phyloP scores from a whole-genome alignment of 2,329 filamentous ascomycete genomes.

The Scedosporium apiospermum region DNA sequence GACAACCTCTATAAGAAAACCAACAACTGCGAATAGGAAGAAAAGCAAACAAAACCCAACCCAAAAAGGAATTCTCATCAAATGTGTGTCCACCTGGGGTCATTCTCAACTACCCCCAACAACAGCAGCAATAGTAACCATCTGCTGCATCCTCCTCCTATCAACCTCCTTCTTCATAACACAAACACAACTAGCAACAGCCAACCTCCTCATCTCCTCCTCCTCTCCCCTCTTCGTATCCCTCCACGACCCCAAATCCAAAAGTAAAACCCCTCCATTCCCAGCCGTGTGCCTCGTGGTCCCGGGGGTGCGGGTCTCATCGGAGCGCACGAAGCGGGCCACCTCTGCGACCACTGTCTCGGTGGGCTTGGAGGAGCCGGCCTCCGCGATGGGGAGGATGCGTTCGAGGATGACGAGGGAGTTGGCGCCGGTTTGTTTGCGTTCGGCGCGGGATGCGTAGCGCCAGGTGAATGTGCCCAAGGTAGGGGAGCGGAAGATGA shows the following conservation, averaged over 20 bases:
- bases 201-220: conserved; percentile 24
- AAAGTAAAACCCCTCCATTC: conserved; percentile 38
- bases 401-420: conserved; percentile 42
- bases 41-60: not conserved
- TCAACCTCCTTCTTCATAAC: conserved; percentile 61
- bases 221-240: conserved; percentile 24
- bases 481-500: conserved; percentile 31
- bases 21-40: not conserved
- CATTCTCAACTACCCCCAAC: conserved; percentile 10
- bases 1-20: not conserved
- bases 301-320: conserved; percentile 28
- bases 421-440: conserved; percentile 26
- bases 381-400: conserved; percentile 20
- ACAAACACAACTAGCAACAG: conserved; percentile 45
- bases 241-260: conserved; percentile 29
- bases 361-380: conserved; percentile 12
- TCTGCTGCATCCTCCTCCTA: conserved; percentile 41
- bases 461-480: conserved; percentile 46
- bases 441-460: conserved; percentile 40
- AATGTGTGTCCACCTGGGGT: not conserved
- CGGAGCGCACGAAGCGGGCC: conserved; percentile 33
- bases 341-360: conserved; percentile 17
- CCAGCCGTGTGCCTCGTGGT: conserved; percentile 29
- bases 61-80: not conserved
- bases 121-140: conserved; percentile 30